Evolutionary conservation across 495 filamentous ascomycete genomes (phyloP).

Genomic region (Cercophora sp.): DNA sequence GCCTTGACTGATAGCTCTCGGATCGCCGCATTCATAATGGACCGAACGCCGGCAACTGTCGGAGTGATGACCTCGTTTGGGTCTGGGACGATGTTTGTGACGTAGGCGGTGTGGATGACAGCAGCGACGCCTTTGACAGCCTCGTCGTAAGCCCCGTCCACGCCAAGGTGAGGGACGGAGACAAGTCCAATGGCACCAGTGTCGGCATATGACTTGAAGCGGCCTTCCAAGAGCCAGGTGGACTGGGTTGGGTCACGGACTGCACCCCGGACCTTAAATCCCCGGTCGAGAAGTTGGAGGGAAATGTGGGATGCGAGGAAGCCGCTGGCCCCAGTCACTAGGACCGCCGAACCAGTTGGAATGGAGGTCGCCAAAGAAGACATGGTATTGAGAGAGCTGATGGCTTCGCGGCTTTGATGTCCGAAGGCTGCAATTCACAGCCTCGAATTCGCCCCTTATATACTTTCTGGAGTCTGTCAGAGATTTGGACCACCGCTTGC

Average conservation of each 20-base stretch:
- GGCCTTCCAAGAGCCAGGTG: constrained; percentile 33
- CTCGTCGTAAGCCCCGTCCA: constrained; percentile 35
- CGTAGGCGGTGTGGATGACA: constrained; percentile 41
- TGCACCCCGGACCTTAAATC: constrained; percentile 49
- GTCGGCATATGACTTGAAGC: constrained; percentile 38
- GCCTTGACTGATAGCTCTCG: constrained; percentile 40
- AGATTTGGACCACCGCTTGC: too few relatives aligned
- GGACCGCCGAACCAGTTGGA: constrained; percentile 20
- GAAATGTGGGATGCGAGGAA: constrained; percentile 48
- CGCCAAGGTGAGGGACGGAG: constrained; percentile 34
- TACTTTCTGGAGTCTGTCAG: too few relatives aligned
- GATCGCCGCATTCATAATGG: constrained; percentile 40
- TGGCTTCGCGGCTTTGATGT: too few relatives aligned
- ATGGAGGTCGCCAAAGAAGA: too few relatives aligned
- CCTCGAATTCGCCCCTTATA: too few relatives aligned
- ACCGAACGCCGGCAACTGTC: constrained; percentile 32
- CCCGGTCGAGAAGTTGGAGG: constrained; percentile 40
- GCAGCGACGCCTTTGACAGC: constrained; percentile 35
- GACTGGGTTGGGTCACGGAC: constrained; percentile 36
- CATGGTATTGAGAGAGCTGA: too few relatives aligned
- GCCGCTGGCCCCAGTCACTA: constrained; percentile 52
- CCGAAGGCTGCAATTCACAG: too few relatives aligned
- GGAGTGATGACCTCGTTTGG: constrained; percentile 38
- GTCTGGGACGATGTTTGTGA: constrained; percentile 34
- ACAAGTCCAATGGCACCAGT: constrained; percentile 32